Evolutionary conservation across 2,329 filamentous ascomycete species (phyloP).

Genomic region (Cadophora sp.): DNA sequence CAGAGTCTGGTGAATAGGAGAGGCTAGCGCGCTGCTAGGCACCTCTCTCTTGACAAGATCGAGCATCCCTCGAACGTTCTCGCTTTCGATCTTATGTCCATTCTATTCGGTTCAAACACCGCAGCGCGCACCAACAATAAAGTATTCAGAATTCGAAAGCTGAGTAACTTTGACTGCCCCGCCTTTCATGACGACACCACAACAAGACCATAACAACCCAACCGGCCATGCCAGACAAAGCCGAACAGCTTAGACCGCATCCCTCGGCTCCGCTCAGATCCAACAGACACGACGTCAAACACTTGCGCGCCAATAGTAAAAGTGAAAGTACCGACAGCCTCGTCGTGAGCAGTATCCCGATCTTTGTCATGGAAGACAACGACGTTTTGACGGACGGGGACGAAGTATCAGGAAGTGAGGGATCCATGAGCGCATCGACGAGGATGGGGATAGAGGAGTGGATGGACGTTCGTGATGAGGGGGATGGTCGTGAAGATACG

Average conservation of each 20-base stretch:
- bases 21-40: background rate
- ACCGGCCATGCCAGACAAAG: background rate
- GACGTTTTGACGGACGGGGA: background rate
- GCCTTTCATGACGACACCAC: background rate
- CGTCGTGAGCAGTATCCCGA: background rate
- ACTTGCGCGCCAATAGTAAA: background rate
- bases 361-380: conserved; percentile 4
- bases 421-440: background rate
- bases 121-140: background rate
- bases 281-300: too few species aligned
- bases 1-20: background rate
- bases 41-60: background rate
- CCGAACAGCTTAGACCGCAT: too few species aligned
- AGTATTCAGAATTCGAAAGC: background rate
- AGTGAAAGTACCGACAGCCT: conserved; percentile 2
- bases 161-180: background rate
- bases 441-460: background rate
- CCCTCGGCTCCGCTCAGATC: background rate
- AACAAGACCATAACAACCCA: background rate
- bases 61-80: background rate
- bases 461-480: background rate
- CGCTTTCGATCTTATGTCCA: background rate
- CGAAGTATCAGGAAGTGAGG: background rate
- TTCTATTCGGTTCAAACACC: background rate
- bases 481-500: background rate